Evolutionary conservation across 2,329 filamentous ascomycete genomes (phyloP).

Genomic region (Sporothrix brunneoviolacea): DNA sequence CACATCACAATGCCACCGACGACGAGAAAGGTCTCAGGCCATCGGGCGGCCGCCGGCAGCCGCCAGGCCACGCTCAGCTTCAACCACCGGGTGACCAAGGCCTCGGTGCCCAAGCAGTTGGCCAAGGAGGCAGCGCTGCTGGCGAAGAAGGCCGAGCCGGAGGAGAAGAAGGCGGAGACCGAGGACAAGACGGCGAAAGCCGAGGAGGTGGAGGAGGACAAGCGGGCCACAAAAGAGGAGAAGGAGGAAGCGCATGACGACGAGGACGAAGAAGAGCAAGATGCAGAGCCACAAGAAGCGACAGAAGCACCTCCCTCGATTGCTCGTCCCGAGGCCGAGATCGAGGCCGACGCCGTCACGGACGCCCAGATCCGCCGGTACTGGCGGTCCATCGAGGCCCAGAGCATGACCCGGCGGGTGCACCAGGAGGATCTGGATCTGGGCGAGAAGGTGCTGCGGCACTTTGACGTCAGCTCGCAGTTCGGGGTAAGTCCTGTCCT

Average conservation of each 20-base stretch:
- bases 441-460: conserved; percentile 79
- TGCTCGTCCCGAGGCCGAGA: conserved; percentile 32
- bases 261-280: conserved; percentile 22
- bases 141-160: conserved; percentile 16
- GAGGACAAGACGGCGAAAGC: conserved; percentile 21
- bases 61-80: conserved; percentile 54
- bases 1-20: conserved; percentile 35
- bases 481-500: conserved; percentile 66
- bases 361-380: conserved; percentile 67
- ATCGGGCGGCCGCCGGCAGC: no score
- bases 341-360: conserved; percentile 57
- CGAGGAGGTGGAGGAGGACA: conserved; percentile 4
- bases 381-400: conserved; percentile 66
- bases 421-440: conserved; percentile 69
- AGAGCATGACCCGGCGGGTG: conserved; percentile 61
- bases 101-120: conserved; percentile 35
- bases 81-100: conserved; percentile 50
- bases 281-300: conserved; percentile 22
- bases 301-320: conserved; percentile 20
- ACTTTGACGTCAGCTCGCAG: conserved; percentile 87
- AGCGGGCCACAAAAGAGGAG: not conserved
- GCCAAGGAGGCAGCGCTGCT: conserved; percentile 36
- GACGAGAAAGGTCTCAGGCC: conserved; percentile 42
- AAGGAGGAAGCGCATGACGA: conserved; percentile 15
- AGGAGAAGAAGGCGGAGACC: conserved; percentile 21